Evolutionary conservation across 176 grass and related monocot genomes (phyloP).

Genomic region (Themeda triandra): DNA sequence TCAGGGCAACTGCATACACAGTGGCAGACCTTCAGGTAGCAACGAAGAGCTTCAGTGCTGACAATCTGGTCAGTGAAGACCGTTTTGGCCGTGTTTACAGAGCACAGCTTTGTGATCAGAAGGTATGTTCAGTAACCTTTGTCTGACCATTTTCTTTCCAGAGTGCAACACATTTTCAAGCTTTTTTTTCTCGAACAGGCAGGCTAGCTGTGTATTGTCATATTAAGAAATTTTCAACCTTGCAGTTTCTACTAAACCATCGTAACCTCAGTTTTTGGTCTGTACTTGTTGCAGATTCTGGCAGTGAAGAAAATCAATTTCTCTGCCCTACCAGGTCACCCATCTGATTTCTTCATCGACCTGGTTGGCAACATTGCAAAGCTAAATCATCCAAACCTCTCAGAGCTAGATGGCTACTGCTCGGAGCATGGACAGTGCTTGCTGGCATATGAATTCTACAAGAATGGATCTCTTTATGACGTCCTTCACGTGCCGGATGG

Average conservation of each 20-base stretch:
- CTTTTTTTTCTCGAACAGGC: too few relatives aligned
- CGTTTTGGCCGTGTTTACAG: constrained; percentile 65
- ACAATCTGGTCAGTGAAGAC: constrained; percentile 80
- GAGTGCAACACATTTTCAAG: background rate
- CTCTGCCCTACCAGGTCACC: constrained; percentile 44
- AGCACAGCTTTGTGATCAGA: constrained; percentile 54
- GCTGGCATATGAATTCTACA: constrained; percentile 74
- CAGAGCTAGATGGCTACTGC: constrained; percentile 81
- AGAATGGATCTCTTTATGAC: constrained; percentile 74
- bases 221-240: background rate
- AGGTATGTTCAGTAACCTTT: constrained; percentile 44
- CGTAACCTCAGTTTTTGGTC: background rate
- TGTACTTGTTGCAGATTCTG: constrained; percentile 50
- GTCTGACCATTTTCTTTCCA: background rate
- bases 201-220: too few relatives aligned
- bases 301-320: constrained; percentile 86
- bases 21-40: constrained; percentile 87
- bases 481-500: constrained; percentile 64
- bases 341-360: constrained; percentile 57
- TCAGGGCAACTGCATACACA: constrained; percentile 65
- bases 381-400: constrained; percentile 79
- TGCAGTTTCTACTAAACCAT: background rate
- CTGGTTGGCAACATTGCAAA: constrained; percentile 62
- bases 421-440: constrained; percentile 74
- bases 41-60: constrained; percentile 70